Percentiles rank a stretch among this genome's conserved stretches.
Conservation (phyloP, 495 filamentous ascomycete species). For the Aspergillus bertholletiae region DNA sequence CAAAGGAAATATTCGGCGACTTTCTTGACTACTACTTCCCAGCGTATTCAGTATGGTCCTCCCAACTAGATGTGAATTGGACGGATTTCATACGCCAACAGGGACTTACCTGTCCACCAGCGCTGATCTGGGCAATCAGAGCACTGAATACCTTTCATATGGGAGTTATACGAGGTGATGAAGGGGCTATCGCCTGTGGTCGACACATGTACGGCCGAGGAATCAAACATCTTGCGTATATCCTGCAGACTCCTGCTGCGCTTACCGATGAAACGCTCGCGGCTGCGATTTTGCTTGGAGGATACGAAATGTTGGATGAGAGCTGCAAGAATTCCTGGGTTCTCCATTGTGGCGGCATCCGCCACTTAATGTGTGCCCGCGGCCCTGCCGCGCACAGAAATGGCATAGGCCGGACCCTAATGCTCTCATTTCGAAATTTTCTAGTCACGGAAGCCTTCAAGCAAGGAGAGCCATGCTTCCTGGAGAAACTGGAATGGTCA, state of each 20-base stretch:
- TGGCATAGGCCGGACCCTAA: slow-evolving; percentile 22
- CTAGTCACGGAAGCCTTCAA: slow-evolving; percentile 21
- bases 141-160: slow-evolving; percentile 3
- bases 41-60: not conserved
- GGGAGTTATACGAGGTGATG: slow-evolving; percentile 5
- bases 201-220: slow-evolving; percentile 19
- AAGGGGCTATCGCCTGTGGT: slow-evolving; percentile 8
- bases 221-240: slow-evolving; percentile 2
- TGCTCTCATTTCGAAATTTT: slow-evolving; percentile 23
- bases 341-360: slow-evolving; percentile 25
- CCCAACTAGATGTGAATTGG: slow-evolving; percentile 2
- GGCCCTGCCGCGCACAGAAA: slow-evolving; percentile 18
- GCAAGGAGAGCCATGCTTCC: slow-evolving; percentile 19
- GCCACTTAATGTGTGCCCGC: slow-evolving; percentile 21
- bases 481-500: slow-evolving; percentile 21
- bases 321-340: slow-evolving; percentile 24
- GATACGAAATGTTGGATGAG: slow-evolving; percentile 27
- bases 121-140: slow-evolving; percentile 5
- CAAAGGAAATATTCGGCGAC: not conserved
- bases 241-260: slow-evolving; percentile 1
- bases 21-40: slow-evolving; percentile 1
- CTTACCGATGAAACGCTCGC: slow-evolving; percentile 16
- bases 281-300: slow-evolving; percentile 20
- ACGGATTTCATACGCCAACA: slow-evolving; percentile 1
- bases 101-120: not conserved